Base-by-base conservation (phyloP, 768 basidiomycete species). In the Pulveroboletus sp. region DNA sequence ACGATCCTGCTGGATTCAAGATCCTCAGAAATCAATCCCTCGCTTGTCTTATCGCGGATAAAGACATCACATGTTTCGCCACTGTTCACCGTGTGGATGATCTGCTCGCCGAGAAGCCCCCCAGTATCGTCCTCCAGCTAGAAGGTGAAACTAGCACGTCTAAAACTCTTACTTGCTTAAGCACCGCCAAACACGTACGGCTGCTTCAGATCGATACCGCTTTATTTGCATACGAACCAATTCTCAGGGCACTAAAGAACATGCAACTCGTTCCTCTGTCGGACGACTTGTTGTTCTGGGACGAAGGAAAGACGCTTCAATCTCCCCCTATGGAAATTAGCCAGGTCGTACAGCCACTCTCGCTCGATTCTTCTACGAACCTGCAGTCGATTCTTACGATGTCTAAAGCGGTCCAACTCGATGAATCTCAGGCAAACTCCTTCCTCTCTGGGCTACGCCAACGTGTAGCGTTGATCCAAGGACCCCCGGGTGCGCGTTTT, bases 171-270 rank as follows among this genome's bases (percentile, higher is more conserved):
- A 46, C 69, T 11, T 63, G 58, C 27, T 56, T 83, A 33, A 74
- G 73, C 51, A 57, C 51, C 6, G 65, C 66, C 14, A 57, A 65
- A 15, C 47, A 67, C 13, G 54, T 78, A 35, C 67, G 65, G 13
- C 69, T 86, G 17, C 60, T 86, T 33, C 80, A 80, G 49, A 80
- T 85, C 26, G 77, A 86, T 55, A 80, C 79, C 0, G 80, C 82
- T 0, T 50, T 85, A 4, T 86, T 86, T 54, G 70, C 84, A 0
- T 86, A 76, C 44, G 77, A 84, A 56, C 82, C 83, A 0, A 70
- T 86, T 28, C 71, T 88, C 17, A 74, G 69, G 35, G 78, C 75
- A 1, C 69, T 88, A n/a, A 76, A 84, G 64, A 61, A 71, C 31
- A 75, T 71, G 54, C 70, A 49, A 9, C 54, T 54, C 2, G 59